A percentile compares a stretch with the other conserved stretches of the same genome.
phyloP scores from a whole-genome alignment of 2,329 filamentous ascomycete species.

The Aspergillus eucalypticola region DNA sequence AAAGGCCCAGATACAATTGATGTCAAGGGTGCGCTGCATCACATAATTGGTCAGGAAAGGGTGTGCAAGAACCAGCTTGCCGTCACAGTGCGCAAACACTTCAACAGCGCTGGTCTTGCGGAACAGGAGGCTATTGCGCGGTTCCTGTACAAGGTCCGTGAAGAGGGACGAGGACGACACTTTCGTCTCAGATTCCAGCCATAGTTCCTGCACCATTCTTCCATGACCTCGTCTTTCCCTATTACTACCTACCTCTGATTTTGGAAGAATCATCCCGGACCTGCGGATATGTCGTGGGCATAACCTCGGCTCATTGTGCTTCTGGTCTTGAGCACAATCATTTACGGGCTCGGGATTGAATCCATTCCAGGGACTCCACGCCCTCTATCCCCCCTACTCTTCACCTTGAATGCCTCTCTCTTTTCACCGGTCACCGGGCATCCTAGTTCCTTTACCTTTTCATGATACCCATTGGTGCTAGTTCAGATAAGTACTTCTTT shows the following conservation, averaged over 20 bases:
- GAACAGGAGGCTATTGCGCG: conserved; percentile 51
- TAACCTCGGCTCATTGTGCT: not conserved
- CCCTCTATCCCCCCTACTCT: not conserved
- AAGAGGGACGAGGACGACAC: conserved; percentile 44
- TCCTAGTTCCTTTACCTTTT: conserved; percentile 8
- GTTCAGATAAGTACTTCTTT: conserved; percentile 12
- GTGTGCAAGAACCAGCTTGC: conserved; percentile 47
- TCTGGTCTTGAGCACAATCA: not conserved
- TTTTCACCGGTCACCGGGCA: not conserved
- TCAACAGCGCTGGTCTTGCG: conserved; percentile 48
- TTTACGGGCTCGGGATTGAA: not conserved
- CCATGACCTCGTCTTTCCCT: not conserved
- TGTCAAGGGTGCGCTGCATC: conserved; percentile 24
- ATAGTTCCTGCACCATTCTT: conserved; percentile 18
- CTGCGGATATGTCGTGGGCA: not conserved
- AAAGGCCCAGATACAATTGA: conserved; percentile 14
- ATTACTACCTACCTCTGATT: not conserved
- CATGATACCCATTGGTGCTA: conserved; percentile 34
- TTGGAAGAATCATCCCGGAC: not conserved
- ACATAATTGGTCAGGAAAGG: conserved; percentile 39
- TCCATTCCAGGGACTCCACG: not conserved
- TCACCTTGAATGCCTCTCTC: not conserved
- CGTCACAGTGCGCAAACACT: conserved; percentile 48
- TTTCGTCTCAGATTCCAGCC: conserved; percentile 47
- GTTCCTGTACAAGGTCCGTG: conserved; percentile 52